Evolutionary conservation across 169 alveolate genomes (phyloP).

Genomic region (Plasmodium inui): DNA sequence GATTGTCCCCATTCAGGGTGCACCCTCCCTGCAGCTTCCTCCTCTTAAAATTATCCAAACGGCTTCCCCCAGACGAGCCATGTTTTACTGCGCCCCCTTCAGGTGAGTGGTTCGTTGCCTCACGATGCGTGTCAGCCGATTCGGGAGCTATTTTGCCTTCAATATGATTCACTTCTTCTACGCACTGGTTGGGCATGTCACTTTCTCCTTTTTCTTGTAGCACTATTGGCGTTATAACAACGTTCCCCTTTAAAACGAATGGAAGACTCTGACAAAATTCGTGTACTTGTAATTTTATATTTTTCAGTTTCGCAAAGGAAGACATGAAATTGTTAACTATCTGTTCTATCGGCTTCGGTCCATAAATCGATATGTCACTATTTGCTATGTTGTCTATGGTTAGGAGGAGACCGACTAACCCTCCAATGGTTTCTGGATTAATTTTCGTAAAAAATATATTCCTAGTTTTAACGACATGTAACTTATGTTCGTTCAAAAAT

Average conservation of each 20-base stretch:
- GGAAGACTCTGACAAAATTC: conserved; percentile 27
- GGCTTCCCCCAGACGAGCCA: background rate
- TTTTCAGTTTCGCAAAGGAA: conserved; percentile 79
- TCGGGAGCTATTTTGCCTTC: background rate
- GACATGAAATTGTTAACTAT: conserved; percentile 58
- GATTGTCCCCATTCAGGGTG: background rate
- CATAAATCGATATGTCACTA: conserved; percentile 80
- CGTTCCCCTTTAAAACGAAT: conserved; percentile 57
- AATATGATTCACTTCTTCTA: background rate
- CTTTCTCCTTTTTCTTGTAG: conserved; percentile 8
- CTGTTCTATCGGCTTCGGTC: conserved; percentile 81
- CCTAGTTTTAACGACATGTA: conserved; percentile 80
- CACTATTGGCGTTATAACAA: conserved; percentile 45
- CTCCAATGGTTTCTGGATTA: conserved; percentile 82
- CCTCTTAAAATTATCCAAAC: background rate
- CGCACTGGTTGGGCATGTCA: background rate
- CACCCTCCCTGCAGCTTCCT: background rate
- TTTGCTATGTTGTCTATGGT: conserved; percentile 85
- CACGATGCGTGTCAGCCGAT: background rate
- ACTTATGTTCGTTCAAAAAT: conserved; percentile 85
- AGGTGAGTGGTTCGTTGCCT: background rate
- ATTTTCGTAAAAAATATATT: conserved; percentile 83
- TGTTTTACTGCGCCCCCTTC: background rate
- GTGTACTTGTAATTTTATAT: conserved; percentile 18
- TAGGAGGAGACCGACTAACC: conserved; percentile 87